A percentile compares a stretch with the other conserved stretches of the same genome.
Evolutionary conservation across 495 filamentous ascomycete species (phyloP).

Genomic region (Pseudomonodictys pantanalensis): DNA sequence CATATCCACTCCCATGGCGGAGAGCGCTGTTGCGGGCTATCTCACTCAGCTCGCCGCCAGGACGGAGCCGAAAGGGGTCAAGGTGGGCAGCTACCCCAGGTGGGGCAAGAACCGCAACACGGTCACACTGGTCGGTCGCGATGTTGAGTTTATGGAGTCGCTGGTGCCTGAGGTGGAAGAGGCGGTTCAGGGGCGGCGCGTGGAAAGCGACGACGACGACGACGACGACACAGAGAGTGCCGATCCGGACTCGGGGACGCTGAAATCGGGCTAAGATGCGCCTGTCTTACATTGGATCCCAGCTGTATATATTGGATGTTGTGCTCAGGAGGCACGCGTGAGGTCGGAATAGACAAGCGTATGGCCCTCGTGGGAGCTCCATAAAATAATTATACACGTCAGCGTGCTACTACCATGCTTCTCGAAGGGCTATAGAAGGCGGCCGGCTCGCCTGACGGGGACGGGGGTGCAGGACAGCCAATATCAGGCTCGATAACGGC

Average conservation of each 20-base stretch:
- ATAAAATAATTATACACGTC: slow-evolving; percentile 23
- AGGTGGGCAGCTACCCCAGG: slow-evolving; percentile 94
- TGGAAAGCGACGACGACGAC: slow-evolving; percentile 60
- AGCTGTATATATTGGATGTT: slow-evolving; percentile 15
- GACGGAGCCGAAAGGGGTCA: slow-evolving; percentile 70
- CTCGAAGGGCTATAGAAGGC: slow-evolving; percentile 25
- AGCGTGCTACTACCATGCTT: slow-evolving; percentile 19
- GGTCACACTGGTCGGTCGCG: slow-evolving; percentile 81
- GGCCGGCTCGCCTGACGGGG: slow-evolving; percentile 1
- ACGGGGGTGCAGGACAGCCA: slow-evolving; percentile 2
- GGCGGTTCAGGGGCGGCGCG: slow-evolving; percentile 55
- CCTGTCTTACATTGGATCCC: neutral
- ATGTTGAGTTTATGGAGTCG: slow-evolving; percentile 60
- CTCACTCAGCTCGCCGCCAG: slow-evolving; percentile 72
- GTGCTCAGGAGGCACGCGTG: neutral
- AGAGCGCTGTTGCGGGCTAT: slow-evolving; percentile 79
- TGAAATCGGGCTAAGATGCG: slow-evolving; percentile 19
- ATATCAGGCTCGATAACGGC: slow-evolving; percentile 15
- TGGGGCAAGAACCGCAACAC: slow-evolving; percentile 89
- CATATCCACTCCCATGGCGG: slow-evolving; percentile 80
- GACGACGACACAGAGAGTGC: slow-evolving; percentile 3
- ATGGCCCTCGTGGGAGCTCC: slow-evolving; percentile 1
- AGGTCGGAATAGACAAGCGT: slow-evolving; percentile 23
- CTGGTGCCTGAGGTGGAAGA: slow-evolving; percentile 61
- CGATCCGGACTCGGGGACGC: slow-evolving; percentile 13